Evolutionary conservation across 345 rosid genomes (phyloP).

Genomic region (Erysimum cheiranthoides): DNA sequence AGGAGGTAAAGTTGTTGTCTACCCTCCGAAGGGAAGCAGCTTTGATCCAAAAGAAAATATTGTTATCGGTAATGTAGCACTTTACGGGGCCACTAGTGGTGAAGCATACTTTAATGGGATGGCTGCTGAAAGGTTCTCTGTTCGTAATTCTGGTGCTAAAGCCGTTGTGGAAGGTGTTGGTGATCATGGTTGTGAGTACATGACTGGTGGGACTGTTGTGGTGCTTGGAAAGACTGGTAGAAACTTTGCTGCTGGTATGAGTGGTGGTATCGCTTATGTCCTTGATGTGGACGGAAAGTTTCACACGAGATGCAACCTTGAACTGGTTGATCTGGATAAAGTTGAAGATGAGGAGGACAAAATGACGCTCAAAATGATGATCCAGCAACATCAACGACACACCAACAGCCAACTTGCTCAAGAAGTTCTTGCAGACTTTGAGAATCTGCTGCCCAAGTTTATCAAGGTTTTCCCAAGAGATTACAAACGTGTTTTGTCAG

Average conservation of each 20-base stretch:
- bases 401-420: slow-evolving; percentile 86
- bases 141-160: slow-evolving; percentile 97
- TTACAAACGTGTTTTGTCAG: slow-evolving; percentile 89
- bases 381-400: slow-evolving; percentile 96
- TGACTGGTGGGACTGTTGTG: slow-evolving; percentile 98
- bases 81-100: slow-evolving; percentile 89
- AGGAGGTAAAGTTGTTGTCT: slow-evolving; percentile 91
- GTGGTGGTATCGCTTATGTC: slow-evolving; percentile 97
- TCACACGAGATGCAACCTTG: slow-evolving; percentile 79
- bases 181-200: slow-evolving; percentile 99
- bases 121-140: slow-evolving; percentile 99
- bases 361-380: slow-evolving; percentile 88
- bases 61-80: slow-evolving; percentile 96
- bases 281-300: slow-evolving; percentile 86
- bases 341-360: slow-evolving; percentile 94
- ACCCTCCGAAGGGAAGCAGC: slow-evolving; percentile 86
- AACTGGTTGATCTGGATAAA: slow-evolving; percentile 93
- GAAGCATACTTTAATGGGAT: slow-evolving; percentile 98
- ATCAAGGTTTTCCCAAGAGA: slow-evolving; percentile 96
- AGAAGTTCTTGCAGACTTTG: slow-evolving; percentile 84
- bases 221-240: slow-evolving; percentile 98
- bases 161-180: slow-evolving; percentile 99
- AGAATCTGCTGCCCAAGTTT: slow-evolving; percentile 75
- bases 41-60: slow-evolving; percentile 98
- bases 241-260: slow-evolving; percentile 99